Conservation (phyloP, 345 rosid genomes). For the Ceriops decandra region DNA sequence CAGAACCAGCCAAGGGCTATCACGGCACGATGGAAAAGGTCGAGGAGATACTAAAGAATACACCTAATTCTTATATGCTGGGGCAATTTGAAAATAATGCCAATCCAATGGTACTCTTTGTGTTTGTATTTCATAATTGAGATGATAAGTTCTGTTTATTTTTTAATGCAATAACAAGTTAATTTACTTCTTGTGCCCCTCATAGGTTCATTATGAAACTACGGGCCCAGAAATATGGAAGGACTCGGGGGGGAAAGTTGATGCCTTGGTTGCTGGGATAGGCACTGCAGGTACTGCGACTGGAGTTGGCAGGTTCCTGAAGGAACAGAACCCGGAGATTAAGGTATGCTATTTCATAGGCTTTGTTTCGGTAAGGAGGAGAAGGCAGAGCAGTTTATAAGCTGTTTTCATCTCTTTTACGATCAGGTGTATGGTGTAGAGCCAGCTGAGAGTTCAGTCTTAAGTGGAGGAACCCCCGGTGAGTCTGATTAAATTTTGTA, state of each 20-base stretch:
- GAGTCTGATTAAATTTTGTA: constrained; percentile 4
- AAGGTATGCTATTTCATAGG: constrained; percentile 32
- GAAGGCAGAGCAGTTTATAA: too few species aligned
- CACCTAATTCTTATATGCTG: constrained; percentile 59
- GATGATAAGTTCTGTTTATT: background rate
- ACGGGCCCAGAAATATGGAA: constrained; percentile 76
- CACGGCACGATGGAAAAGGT: constrained; percentile 35
- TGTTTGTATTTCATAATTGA: background rate
- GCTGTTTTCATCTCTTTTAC: background rate
- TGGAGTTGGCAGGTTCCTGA: constrained; percentile 65
- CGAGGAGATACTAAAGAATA: constrained; percentile 48
- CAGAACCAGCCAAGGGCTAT: constrained; percentile 41
- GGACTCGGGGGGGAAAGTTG: constrained; percentile 68
- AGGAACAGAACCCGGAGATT: constrained; percentile 52
- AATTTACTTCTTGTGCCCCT: background rate
- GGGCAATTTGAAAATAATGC: constrained; percentile 56
- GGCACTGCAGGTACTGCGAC: constrained; percentile 88
- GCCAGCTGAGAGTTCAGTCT: constrained; percentile 73
- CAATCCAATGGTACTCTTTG: constrained; percentile 52
- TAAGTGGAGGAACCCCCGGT: constrained; percentile 89
- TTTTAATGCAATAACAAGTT: background rate
- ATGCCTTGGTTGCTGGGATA: constrained; percentile 60
- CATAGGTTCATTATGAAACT: constrained; percentile 68
- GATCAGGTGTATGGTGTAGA: constrained; percentile 80
- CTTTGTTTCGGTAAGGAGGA: too few species aligned